phyloP scores from a whole-genome alignment of 2,329 filamentous ascomycete genomes.

The Sporothrix curviconia region DNA sequence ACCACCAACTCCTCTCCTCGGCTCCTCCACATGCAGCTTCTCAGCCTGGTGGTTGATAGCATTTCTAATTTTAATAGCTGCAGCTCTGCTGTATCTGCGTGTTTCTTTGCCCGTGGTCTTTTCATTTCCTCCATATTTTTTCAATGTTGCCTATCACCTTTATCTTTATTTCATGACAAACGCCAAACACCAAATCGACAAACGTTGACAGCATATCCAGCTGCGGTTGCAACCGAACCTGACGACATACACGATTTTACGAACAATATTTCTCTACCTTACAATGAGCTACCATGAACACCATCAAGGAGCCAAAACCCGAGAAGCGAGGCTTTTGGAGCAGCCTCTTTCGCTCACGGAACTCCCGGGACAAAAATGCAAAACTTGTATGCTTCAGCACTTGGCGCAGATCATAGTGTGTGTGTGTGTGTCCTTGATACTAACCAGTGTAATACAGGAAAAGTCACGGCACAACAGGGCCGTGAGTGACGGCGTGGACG shows the following conservation, averaged over 20 bases:
- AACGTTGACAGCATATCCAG: neutral
- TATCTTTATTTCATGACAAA: neutral
- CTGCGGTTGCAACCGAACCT: neutral
- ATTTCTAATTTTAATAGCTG: neutral
- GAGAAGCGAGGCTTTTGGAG: conserved; percentile 42
- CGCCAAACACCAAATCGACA: neutral
- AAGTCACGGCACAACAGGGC: conserved; percentile 27
- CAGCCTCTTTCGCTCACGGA: conserved; percentile 43
- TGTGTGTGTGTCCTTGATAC: neutral
- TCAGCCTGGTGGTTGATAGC: neutral
- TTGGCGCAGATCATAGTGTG: neutral
- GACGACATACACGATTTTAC: neutral
- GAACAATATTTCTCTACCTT: neutral
- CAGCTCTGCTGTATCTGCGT: neutral
- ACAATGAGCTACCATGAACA: conserved; percentile 17
- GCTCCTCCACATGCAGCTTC: conserved; percentile 4
- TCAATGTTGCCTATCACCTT: too few relatives aligned
- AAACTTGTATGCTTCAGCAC: conserved; percentile 34
- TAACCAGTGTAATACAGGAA: conserved; percentile 24
- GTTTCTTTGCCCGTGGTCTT: neutral
- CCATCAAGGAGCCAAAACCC: conserved; percentile 33
- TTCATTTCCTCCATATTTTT: neutral
- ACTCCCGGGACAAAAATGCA: conserved; percentile 29
- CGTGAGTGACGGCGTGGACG: conserved; percentile 20
- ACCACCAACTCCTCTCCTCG: neutral